Evolutionary conservation across 352 stramenopile genomes (phyloP), one percentile per base, ranked within the genome.

Genomic region (Blastocystis sp.): DNA sequence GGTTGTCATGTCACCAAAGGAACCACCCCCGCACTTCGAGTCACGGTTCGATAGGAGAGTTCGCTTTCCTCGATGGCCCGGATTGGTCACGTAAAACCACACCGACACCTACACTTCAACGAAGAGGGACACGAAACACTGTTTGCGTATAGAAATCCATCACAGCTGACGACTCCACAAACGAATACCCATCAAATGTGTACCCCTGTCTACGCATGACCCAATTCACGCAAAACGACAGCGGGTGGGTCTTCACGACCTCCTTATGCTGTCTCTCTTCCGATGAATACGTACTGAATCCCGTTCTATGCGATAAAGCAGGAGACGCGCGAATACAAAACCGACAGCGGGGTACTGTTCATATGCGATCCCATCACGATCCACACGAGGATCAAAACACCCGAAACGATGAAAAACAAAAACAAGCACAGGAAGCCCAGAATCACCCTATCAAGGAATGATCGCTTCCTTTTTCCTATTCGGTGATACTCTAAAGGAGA

Each of bases 121-220:
- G n/a, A 3, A n/a, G n/a, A n/a, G n/a, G n/a, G n/a, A n/a, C n/a
- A n/a, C n/a, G n/a, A n/a, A n/a, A n/a, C n/a, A 69, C 74, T 24
- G 74, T 85, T 19, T 85, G 74, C 24, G 74, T 59, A 31, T 85
- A 85, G 26, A 59, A 85, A 69, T 85, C 74, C 74, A 85, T 85
- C 31, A 85, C 74, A 24, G 74, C 74, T 6, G 74, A 85, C 13
- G 74, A 85, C 39, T 85, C 74, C 26, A 85, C 21, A 31, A 55
- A 85, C 0, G 55, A 55, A 29, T 24, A 26, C 24, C 74, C 74
- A 39, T 85, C 74, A 55, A 85, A 85, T 19, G 35, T 33, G 55
- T 85, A 85, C 31, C 74, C 74, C 2, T 59, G 24, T 19, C 74
- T 85, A 85, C 12, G 66, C 16, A 45, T 59, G 37, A 67, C 3